Conservation (phyloP, 176 grass and related monocot genomes). For the Urochloa ruziziensis region DNA sequence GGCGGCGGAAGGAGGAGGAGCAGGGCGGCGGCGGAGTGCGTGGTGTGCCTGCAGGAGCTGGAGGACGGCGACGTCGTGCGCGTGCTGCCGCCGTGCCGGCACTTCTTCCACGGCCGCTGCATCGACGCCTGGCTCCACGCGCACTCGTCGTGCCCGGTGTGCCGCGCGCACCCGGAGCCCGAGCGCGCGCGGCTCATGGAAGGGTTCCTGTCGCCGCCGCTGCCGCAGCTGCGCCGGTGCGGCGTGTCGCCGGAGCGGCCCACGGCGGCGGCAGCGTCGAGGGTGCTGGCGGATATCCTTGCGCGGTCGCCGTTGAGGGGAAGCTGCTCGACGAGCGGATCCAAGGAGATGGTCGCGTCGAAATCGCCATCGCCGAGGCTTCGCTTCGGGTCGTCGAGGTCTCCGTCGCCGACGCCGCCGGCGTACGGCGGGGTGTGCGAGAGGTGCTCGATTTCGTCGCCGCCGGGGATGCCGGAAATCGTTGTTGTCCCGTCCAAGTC, state of each 20-base stretch:
- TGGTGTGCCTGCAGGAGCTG: slow-evolving; percentile 57
- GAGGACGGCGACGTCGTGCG: slow-evolving; percentile 60
- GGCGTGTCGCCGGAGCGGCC: slow-evolving; percentile 30
- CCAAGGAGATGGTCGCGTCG: neutral
- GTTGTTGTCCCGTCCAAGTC: slow-evolving; percentile 15
- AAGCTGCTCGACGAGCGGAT: neutral
- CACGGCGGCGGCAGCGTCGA: slow-evolving; percentile 25
- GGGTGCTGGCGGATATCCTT: slow-evolving; percentile 33
- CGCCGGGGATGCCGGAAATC: neutral
- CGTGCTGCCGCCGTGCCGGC: slow-evolving; percentile 48
- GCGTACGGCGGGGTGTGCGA: neutral
- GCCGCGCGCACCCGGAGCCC: slow-evolving; percentile 40
- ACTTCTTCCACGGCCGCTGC: slow-evolving; percentile 56
- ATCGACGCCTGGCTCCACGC: slow-evolving; percentile 47
- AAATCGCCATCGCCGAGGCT: slow-evolving; percentile 18
- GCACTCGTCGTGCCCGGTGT: slow-evolving; percentile 48
- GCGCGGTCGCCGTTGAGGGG: slow-evolving; percentile 29
- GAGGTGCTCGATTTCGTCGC: neutral
- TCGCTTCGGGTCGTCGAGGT: neutral
- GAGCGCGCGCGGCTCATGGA: neutral
- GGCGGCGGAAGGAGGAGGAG: neutral
- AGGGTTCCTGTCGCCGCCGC: neutral
- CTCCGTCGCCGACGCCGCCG: slow-evolving; percentile 11
- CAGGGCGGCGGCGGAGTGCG: slow-evolving; percentile 37
- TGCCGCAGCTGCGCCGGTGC: slow-evolving; percentile 25